These are phyloP conservation scores for Nicotiana tomentosiformis DNA, from an alignment of 257 asterid species.

Conservation along the genomic window DNA sequence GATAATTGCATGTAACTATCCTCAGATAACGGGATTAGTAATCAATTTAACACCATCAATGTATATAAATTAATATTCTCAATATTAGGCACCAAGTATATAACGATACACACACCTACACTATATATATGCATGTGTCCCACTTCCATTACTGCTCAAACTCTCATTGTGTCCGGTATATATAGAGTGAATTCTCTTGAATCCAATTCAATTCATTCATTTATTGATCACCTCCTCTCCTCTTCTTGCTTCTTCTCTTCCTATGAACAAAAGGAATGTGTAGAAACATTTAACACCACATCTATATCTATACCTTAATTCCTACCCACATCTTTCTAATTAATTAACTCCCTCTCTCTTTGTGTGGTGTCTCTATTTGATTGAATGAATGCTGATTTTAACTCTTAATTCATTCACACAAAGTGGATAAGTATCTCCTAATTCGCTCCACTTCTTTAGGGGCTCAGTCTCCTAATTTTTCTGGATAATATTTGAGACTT, in stretches of 20 bases:
- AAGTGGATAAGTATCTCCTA: constrained; percentile 43
- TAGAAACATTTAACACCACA: constrained; percentile 1
- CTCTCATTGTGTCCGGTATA: constrained; percentile 4
- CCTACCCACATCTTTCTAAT: too few relatives aligned
- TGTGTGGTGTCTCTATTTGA: constrained; percentile 6
- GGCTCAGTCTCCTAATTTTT: constrained; percentile 11
- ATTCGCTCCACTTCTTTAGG: constrained; percentile 21
- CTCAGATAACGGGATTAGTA: too few relatives aligned
- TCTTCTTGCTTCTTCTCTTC: not conserved
- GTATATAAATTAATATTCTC: not conserved
- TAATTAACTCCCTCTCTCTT: not conserved
- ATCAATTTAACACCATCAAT: too few relatives aligned
- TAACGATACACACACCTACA: not conserved
- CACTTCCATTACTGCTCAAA: constrained; percentile 27
- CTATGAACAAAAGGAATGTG: constrained; percentile 16
- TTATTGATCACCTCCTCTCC: not conserved
- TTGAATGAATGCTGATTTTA: constrained; percentile 41
- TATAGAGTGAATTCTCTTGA: constrained; percentile 16
- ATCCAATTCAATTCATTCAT: constrained; percentile 8
- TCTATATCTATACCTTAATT: not conserved
- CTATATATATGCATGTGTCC: constrained; percentile 34
- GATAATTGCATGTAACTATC: too few relatives aligned
- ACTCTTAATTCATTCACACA: constrained; percentile 16
- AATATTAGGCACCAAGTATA: constrained; percentile 13
- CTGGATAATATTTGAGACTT: constrained; percentile 9